Evolutionary conservation across 2,329 filamentous ascomycete species (phyloP).

Genomic region (Beauveria sp.): DNA sequence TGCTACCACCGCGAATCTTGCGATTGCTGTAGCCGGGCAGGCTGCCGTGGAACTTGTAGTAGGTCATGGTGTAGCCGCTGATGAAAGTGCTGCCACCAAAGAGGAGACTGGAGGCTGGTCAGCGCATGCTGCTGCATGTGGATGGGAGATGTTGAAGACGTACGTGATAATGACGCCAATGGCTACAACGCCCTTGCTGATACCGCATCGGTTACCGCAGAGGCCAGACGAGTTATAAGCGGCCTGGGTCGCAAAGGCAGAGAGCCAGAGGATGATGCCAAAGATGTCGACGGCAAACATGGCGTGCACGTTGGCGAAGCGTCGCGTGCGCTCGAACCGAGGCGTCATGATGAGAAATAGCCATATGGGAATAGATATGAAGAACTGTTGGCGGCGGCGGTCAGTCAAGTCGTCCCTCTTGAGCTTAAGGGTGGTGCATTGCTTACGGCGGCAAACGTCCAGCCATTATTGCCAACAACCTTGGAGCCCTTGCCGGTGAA

Average conservation of each 20-base stretch:
- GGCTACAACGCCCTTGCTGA: slow-evolving; percentile 56
- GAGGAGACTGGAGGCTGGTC: slow-evolving; percentile 38
- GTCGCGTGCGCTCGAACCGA: slow-evolving; percentile 53
- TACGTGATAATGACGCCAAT: slow-evolving; percentile 57
- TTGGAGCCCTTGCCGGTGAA: slow-evolving; percentile 41
- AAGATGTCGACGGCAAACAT: slow-evolving; percentile 52
- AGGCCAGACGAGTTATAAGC: slow-evolving; percentile 50
- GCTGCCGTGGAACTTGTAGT: slow-evolving; percentile 53
- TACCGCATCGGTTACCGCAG: slow-evolving; percentile 49
- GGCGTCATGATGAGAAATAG: slow-evolving; percentile 59
- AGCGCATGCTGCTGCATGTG: background rate
- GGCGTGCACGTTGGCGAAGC: slow-evolving; percentile 53
- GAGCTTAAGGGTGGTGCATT: background rate
- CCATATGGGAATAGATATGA: slow-evolving; percentile 55
- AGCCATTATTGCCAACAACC: slow-evolving; percentile 52
- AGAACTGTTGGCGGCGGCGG: slow-evolving; percentile 41
- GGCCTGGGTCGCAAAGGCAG: slow-evolving; percentile 58
- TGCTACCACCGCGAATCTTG: slow-evolving; percentile 29
- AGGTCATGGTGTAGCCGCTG: slow-evolving; percentile 52
- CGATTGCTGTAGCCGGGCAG: slow-evolving; percentile 54
- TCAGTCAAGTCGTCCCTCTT: background rate
- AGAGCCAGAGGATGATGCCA: slow-evolving; percentile 56
- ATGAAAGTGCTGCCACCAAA: slow-evolving; percentile 47
- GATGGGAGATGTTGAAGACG: slow-evolving; percentile 20
- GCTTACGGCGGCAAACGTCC: slow-evolving; percentile 57